A percentile compares a stretch with the other conserved stretches of the same genome.
Evolutionary conservation across 2,329 filamentous ascomycete genomes (phyloP).

Genomic region (Phoma herbarum): DNA sequence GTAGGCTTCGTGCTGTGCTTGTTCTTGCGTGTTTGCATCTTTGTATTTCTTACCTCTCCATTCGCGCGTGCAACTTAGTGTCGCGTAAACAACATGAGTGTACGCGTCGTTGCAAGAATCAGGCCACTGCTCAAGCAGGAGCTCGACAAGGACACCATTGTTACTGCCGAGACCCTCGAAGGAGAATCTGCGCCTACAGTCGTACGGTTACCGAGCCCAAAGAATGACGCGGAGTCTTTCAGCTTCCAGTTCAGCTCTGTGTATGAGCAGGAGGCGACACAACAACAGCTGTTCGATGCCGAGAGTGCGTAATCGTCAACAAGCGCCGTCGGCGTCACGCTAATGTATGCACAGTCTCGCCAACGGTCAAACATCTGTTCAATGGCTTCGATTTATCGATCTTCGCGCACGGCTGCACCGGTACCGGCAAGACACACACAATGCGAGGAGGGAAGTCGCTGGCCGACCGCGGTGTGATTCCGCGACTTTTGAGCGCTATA

Average conservation of each 20-base stretch:
- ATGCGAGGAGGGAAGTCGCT: constrained; percentile 92
- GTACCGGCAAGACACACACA: constrained; percentile 94
- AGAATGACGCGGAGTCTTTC: constrained; percentile 89
- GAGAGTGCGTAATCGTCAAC: constrained; percentile 69
- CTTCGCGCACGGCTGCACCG: constrained; percentile 92
- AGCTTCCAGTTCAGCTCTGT: constrained; percentile 95
- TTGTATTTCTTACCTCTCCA: constrained; percentile 29
- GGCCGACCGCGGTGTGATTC: constrained; percentile 87
- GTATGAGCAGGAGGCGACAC: constrained; percentile 80
- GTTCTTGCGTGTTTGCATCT: constrained; percentile 35
- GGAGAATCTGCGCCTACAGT: constrained; percentile 62
- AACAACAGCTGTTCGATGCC: constrained; percentile 86
- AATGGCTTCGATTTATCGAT: constrained; percentile 77
- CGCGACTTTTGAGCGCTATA: constrained; percentile 82
- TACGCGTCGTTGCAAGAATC: constrained; percentile 89
- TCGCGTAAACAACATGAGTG: constrained; percentile 58
- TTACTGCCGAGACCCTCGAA: constrained; percentile 64
- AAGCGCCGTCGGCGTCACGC: constrained; percentile 14
- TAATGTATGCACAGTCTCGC: constrained; percentile 70
- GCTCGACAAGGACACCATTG: constrained; percentile 85
- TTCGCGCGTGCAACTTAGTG: constrained; percentile 17
- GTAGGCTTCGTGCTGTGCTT: constrained; percentile 45
- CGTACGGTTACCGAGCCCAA: constrained; percentile 91
- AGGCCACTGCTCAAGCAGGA: constrained; percentile 88
- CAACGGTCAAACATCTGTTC: constrained; percentile 91